Percentiles rank a stretch among this genome's conserved stretches.
These are phyloP conservation scores for Aspergillus alliaceus DNA, from an alignment of 2,329 filamentous ascomycete species.

Conservation along the genomic window DNA sequence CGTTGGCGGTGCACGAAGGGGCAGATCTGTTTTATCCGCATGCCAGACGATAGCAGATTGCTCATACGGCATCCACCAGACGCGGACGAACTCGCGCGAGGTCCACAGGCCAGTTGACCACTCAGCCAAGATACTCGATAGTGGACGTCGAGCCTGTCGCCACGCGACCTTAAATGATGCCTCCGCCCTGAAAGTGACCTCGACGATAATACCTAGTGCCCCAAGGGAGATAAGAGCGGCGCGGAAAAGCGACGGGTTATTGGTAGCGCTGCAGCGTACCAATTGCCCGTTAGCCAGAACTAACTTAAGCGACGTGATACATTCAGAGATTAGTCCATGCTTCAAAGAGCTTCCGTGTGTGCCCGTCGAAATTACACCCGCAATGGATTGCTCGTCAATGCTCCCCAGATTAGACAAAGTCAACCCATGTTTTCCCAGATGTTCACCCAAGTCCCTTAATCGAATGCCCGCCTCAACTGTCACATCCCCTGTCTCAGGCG, in stretches of 20 bases:
- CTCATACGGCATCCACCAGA: slow-evolving; percentile 98
- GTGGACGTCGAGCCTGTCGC: slow-evolving; percentile 74
- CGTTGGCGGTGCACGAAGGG: slow-evolving; percentile 57
- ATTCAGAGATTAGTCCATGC: slow-evolving; percentile 83
- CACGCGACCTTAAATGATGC: slow-evolving; percentile 83
- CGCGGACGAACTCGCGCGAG: slow-evolving; percentile 80
- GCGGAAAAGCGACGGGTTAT: slow-evolving; percentile 78
- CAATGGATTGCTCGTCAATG: slow-evolving; percentile 92
- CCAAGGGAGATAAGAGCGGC: slow-evolving; percentile 86
- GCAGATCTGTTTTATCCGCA: slow-evolving; percentile 72
- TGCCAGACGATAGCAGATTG: slow-evolving; percentile 85
- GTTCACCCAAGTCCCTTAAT: slow-evolving; percentile 69
- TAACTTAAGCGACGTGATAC: slow-evolving; percentile 71
- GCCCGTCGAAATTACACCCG: slow-evolving; percentile 86
- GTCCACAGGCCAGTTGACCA: slow-evolving; percentile 81
- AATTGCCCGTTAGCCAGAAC: slow-evolving; percentile 78
- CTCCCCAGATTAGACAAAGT: slow-evolving; percentile 91
- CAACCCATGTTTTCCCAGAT: slow-evolving; percentile 72
- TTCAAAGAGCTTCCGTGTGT: slow-evolving; percentile 86
- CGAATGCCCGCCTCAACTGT: slow-evolving; percentile 87
- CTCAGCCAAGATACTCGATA: slow-evolving; percentile 65
- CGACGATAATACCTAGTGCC: slow-evolving; percentile 84
- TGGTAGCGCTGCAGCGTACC: slow-evolving; percentile 65
- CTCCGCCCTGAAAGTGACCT: slow-evolving; percentile 80
- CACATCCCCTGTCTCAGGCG: slow-evolving; percentile 65